phyloP scores from a whole-genome alignment of 2,329 filamentous ascomycete genomes.

The Aspergillus vadensis region DNA sequence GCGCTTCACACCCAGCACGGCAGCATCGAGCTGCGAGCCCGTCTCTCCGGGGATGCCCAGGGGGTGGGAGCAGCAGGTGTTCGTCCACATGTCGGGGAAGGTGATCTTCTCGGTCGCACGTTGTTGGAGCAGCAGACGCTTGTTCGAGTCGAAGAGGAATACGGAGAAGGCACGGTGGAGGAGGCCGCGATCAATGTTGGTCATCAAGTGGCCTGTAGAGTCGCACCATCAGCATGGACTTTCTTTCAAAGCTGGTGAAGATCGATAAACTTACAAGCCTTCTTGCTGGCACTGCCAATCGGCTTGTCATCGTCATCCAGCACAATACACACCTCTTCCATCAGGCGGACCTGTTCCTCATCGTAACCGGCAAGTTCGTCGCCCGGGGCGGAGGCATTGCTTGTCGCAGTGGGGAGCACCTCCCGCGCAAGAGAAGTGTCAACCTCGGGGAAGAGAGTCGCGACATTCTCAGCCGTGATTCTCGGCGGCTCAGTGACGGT shows the following conservation, averaged over 20 bases:
- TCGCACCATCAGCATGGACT: not conserved
- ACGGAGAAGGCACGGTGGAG: conserved; percentile 97
- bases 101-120: conserved; percentile 97
- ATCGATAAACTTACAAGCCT: conserved; percentile 70
- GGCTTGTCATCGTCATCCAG: conserved; percentile 87
- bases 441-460: conserved; percentile 84
- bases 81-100: conserved; percentile 99
- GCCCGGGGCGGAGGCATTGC: conserved; percentile 50
- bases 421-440: conserved; percentile 61
- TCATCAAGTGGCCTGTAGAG: conserved; percentile 85
- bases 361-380: conserved; percentile 86
- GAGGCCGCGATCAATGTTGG: conserved; percentile 94
- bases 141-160: conserved; percentile 94
- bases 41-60: conserved; percentile 90
- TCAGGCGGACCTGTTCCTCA: conserved; percentile 94
- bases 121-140: conserved; percentile 92
- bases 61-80: conserved; percentile 98
- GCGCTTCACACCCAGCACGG: conserved; percentile 82
- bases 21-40: conserved; percentile 75
- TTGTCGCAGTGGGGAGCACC: conserved; percentile 47
- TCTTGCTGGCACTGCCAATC: conserved; percentile 97
- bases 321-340: conserved; percentile 99
- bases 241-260: not conserved
- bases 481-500: conserved; percentile 55
- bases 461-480: conserved; percentile 83